Base-by-base conservation (phyloP, 2,329 filamentous ascomycete species). In the Arthrocladium fulminans region DNA sequence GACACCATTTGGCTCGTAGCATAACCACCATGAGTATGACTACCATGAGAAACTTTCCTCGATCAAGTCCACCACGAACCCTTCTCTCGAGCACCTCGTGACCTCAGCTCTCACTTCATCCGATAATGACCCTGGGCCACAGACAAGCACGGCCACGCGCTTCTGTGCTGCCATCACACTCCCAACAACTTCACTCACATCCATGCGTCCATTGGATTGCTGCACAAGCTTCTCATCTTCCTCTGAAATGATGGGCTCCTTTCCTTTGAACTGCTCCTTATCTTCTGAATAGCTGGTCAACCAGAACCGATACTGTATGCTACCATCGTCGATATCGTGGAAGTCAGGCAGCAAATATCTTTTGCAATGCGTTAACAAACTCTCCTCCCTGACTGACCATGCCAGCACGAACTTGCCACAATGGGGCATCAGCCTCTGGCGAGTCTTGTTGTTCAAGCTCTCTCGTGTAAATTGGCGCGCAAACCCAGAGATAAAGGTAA, bases 41-140 rank as follows among this genome's bases (percentile, higher is more conserved):
- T 29, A 67, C 63, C 65, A 67, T 0, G 62, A 63, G 51, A 66
- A 67, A 2, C 61, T 51, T 53, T 66, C 64, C 41, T 66, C 64
- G 25, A 63, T 63, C 4, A 67, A 49, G 57, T 66, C 63, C 12
- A 67, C 59, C 6, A 57, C 59, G 45, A 59, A 59, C 32, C 58
- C 55, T 2, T 59, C 57, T 40, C 65, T 60, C 5, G 55, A 53
- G 48, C 54, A 45, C 7, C 62, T 51, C 13, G 66, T 64, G 2
- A 62, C 60, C 45, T 58, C 51, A 7, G 12, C 27, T 4, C 65
- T 53, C n/a, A 67, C 63, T 49, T 61, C 64, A 47, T 67, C 65
- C 6, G 64, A 64, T 46, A 67, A 53, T 1, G 57, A 54, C 12
- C 65, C 64, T 15, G 65, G 65, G 5, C 64, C 65, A 27, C 65